These are phyloP conservation scores for Termitomyces heimii DNA, from an alignment of 768 basidiomycete genomes.

Conservation along the genomic window DNA sequence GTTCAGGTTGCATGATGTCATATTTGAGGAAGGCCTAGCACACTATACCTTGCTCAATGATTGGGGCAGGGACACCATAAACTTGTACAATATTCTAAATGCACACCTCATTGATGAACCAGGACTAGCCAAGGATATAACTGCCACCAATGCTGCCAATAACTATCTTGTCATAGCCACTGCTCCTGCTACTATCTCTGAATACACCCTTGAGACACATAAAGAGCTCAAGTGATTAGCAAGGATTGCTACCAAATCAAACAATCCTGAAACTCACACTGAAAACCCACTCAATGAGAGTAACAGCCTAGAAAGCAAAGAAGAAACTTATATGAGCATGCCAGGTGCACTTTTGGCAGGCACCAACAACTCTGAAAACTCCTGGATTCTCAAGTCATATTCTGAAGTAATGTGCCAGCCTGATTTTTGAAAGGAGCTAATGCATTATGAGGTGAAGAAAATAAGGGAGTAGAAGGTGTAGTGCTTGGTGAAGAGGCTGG, in stretches of 20 bases:
- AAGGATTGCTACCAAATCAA: not conserved
- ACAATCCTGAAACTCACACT: not conserved
- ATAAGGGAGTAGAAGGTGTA: slow-evolving; percentile 3
- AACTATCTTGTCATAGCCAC: too few species aligned
- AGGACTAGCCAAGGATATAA: too few species aligned
- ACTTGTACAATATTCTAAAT: not conserved
- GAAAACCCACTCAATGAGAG: not conserved
- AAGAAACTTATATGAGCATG: not conserved
- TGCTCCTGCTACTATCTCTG: too few species aligned
- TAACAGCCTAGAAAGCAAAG: not conserved
- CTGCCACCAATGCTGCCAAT: too few species aligned
- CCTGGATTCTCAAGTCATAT: not conserved
- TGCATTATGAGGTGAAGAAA: not conserved
- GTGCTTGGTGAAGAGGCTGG: not conserved
- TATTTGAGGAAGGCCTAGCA: not conserved
- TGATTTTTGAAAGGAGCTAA: not conserved
- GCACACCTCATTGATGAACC: not conserved
- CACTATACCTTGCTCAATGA: not conserved
- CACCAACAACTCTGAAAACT: not conserved
- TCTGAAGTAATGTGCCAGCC: not conserved
- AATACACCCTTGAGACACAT: too few species aligned
- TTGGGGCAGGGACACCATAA: too few species aligned
- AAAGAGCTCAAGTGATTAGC: too few species aligned
- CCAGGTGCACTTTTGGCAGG: not conserved
- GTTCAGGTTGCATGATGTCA: not conserved